Conservation (phyloP, 2,329 filamentous ascomycete genomes). For the Claviceps capensis region DNA sequence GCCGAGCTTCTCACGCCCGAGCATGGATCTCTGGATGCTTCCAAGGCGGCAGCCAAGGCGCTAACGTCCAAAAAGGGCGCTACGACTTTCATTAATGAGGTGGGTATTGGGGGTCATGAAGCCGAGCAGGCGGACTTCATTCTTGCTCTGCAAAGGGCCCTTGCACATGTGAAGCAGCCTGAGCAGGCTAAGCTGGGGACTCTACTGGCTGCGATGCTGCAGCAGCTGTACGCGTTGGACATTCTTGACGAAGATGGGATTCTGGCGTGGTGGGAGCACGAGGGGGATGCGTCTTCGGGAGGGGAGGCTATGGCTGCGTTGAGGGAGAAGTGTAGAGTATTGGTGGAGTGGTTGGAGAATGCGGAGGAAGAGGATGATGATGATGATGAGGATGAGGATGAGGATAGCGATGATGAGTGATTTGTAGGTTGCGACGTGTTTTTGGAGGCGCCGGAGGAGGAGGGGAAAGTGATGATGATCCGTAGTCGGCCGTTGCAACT, state of each 20-base stretch:
- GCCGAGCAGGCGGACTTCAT: slow-evolving; percentile 79
- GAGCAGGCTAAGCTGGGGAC: slow-evolving; percentile 35
- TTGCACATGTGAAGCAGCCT: slow-evolving; percentile 50
- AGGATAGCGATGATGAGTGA: slow-evolving; percentile 23
- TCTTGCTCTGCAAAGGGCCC: slow-evolving; percentile 66
- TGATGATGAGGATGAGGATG: slow-evolving; percentile 44
- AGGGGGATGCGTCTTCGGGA: slow-evolving; percentile 39
- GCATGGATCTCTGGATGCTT: slow-evolving; percentile 39
- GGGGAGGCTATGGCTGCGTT: slow-evolving; percentile 57
- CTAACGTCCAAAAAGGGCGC: slow-evolving; percentile 42
- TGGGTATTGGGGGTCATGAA: slow-evolving; percentile 50
- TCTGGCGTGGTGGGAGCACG: slow-evolving; percentile 75
- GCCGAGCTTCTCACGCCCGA: slow-evolving; percentile 48
- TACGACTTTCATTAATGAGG: slow-evolving; percentile 41
- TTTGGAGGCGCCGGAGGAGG: background rate
- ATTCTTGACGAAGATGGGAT: slow-evolving; percentile 83
- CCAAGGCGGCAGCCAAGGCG: slow-evolving; percentile 49
- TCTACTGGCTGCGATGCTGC: slow-evolving; percentile 65
- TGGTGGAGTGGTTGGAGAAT: slow-evolving; percentile 76
- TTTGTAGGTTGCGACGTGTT: background rate
- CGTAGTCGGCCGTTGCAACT: too few relatives aligned
- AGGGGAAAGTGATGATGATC: background rate
- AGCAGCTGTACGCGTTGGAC: slow-evolving; percentile 75
- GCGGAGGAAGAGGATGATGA: slow-evolving; percentile 59
- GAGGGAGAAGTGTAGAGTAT: slow-evolving; percentile 57